Evolutionary conservation across 345 rosid genomes (phyloP).

Genomic region (Dovyalis caffra): DNA sequence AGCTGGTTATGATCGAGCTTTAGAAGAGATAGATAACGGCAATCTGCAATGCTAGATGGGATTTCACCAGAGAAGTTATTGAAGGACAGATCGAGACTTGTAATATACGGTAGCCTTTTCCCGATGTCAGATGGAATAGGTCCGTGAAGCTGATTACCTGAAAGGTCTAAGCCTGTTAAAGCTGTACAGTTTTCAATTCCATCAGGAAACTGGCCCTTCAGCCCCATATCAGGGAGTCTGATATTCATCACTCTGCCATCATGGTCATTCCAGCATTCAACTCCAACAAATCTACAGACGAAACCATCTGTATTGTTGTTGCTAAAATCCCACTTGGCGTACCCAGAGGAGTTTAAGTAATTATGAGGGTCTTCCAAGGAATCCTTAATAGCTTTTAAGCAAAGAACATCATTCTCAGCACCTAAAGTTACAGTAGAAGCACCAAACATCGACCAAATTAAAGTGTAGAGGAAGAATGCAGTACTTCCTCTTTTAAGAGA

Average conservation of each 20-base stretch:
- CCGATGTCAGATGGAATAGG: constrained; percentile 17
- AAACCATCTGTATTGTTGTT: too few relatives aligned
- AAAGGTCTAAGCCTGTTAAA: constrained; percentile 19
- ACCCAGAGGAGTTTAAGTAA: too few relatives aligned
- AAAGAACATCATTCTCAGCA: too few relatives aligned
- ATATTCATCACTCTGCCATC: constrained; percentile 14
- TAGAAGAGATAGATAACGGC: constrained; percentile 14
- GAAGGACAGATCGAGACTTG: constrained; percentile 14
- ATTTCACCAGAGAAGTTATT: constrained; percentile 29
- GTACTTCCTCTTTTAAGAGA: too few relatives aligned
- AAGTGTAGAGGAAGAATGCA: too few relatives aligned
- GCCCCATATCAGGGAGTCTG: constrained; percentile 16
- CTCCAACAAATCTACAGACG: too few relatives aligned
- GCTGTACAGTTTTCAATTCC: constrained; percentile 23
- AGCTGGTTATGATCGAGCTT: constrained; percentile 23
- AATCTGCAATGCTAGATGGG: constrained; percentile 18
- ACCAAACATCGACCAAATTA: too few relatives aligned
- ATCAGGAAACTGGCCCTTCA: constrained; percentile 30
- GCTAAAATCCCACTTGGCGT: too few relatives aligned
- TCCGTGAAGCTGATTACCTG: constrained; percentile 15
- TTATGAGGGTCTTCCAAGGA: background rate
- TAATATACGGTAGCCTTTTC: background rate
- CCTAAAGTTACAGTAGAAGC: too few relatives aligned
- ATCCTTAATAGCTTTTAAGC: background rate
- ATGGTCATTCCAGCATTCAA: too few relatives aligned